Percentiles rank a stretch among this genome's conserved stretches.
Conservation (phyloP, 2,329 filamentous ascomycete species). For the Whalleya microplaca region DNA sequence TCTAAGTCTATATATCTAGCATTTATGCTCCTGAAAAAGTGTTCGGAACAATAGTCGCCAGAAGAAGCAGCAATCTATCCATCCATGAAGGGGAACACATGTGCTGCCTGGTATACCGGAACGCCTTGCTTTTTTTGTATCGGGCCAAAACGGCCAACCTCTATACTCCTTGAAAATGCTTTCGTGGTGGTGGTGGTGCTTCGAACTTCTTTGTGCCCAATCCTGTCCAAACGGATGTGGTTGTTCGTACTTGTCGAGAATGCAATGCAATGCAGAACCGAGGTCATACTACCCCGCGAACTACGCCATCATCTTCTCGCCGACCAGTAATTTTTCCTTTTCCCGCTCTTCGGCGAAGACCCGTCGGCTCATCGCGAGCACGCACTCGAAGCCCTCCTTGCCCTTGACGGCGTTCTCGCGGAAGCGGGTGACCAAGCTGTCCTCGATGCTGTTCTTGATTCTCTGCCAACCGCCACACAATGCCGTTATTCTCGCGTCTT, state of each 20-base stretch:
- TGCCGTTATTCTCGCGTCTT: constrained; percentile 91
- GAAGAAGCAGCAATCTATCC: constrained; percentile 16
- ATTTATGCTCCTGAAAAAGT: background rate
- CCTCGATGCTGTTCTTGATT: constrained; percentile 95
- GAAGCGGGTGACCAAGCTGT: constrained; percentile 86
- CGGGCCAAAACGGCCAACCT: constrained; percentile 9
- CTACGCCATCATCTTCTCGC: constrained; percentile 36
- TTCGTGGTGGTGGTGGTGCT: constrained; percentile 15
- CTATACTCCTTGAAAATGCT: constrained; percentile 32
- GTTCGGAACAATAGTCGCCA: background rate
- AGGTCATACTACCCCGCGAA: background rate
- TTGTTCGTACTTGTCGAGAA: constrained; percentile 6
- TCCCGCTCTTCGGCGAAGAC: constrained; percentile 90
- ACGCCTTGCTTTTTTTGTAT: constrained; percentile 38
- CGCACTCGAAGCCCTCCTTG: constrained; percentile 91
- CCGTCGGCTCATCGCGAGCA: constrained; percentile 88
- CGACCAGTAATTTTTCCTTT: constrained; percentile 48
- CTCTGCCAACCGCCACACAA: constrained; percentile 96
- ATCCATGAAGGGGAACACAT: constrained; percentile 4
- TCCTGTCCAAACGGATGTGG: constrained; percentile 3
- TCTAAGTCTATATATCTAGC: constrained; percentile 13
- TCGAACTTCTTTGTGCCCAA: constrained; percentile 16
- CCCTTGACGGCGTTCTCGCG: constrained; percentile 89
- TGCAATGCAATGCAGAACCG: too few species aligned
- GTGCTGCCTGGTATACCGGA: constrained; percentile 35